Conservation (phyloP, 2,329 filamentous ascomycete species). For the Didymella lethalis region DNA sequence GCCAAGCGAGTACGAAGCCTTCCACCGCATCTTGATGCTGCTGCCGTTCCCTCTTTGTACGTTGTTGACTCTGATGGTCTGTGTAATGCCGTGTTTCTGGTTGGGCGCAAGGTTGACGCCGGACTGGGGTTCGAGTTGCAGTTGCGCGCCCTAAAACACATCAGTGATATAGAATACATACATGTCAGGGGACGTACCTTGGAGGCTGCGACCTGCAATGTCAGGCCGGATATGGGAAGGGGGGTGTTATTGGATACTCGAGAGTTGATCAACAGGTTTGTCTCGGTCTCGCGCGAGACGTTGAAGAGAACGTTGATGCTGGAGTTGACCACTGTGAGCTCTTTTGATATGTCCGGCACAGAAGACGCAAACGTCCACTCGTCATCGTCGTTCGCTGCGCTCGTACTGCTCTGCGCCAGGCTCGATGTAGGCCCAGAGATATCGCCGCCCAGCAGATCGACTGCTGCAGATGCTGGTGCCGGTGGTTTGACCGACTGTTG, state of each 20-base stretch:
- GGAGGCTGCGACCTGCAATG: conserved; percentile 91
- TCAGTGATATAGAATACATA: conserved; percentile 17
- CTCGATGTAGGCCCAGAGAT: conserved; percentile 36
- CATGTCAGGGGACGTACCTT: conserved; percentile 68
- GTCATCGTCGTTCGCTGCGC: conserved; percentile 82
- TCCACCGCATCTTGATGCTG: conserved; percentile 89
- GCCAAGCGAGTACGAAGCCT: conserved; percentile 78
- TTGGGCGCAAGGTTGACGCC: conserved; percentile 75
- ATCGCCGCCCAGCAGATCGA: conserved; percentile 50
- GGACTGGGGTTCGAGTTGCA: conserved; percentile 85
- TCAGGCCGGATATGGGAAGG: conserved; percentile 77
- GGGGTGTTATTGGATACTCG: conserved; percentile 83
- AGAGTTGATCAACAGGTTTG: conserved; percentile 73
- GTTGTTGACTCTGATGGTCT: conserved; percentile 79
- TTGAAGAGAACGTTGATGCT: conserved; percentile 76
- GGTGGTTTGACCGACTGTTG: conserved; percentile 54
- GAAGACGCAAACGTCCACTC: conserved; percentile 95
- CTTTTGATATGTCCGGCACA: conserved; percentile 74
- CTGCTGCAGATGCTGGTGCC: conserved; percentile 39
- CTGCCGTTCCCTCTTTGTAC: conserved; percentile 76
- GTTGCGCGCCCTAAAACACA: conserved; percentile 71
- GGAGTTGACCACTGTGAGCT: conserved; percentile 73
- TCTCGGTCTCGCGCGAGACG: conserved; percentile 66
- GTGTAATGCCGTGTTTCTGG: conserved; percentile 79
- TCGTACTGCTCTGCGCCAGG: conserved; percentile 36